Percentiles rank a stretch among this genome's conserved stretches.
phyloP scores from a whole-genome alignment of 2,329 filamentous ascomycete species.

The Ilyonectria robusta region DNA sequence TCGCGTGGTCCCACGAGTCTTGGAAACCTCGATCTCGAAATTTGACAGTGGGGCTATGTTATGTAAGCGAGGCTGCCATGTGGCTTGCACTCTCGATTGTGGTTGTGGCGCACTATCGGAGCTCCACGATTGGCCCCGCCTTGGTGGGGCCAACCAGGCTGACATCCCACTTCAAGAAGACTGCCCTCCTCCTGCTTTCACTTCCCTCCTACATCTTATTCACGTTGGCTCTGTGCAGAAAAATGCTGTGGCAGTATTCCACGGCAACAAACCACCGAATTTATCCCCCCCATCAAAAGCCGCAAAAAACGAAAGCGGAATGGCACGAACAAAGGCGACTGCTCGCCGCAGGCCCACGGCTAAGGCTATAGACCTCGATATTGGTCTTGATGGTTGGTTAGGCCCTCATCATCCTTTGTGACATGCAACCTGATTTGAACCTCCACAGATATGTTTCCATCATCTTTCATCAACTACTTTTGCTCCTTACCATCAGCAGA shows the following conservation, averaged over 20 bases:
- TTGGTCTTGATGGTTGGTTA: conserved; percentile 47
- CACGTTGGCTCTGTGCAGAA: conserved; percentile 12
- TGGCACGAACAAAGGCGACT: conserved; percentile 29
- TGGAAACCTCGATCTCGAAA: conserved; percentile 46
- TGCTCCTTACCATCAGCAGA: conserved; percentile 38
- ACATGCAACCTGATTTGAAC: conserved; percentile 9
- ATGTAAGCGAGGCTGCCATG: conserved; percentile 52
- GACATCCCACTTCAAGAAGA: conserved; percentile 34
- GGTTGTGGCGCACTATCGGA: conserved; percentile 33
- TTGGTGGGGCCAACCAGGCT: conserved; percentile 43
- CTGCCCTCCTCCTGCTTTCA: conserved; percentile 34
- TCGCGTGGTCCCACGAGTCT: conserved; percentile 34
- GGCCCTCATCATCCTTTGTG: not conserved
- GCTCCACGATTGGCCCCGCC: conserved; percentile 26
- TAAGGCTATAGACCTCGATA: conserved; percentile 17
- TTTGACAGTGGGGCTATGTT: conserved; percentile 46
- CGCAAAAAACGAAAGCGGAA: conserved; percentile 13
- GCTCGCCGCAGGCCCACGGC: not conserved
- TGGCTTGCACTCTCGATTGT: conserved; percentile 10
- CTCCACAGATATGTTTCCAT: conserved; percentile 45
- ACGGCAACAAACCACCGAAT: conserved; percentile 4
- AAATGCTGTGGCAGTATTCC: not conserved
- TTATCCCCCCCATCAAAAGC: not conserved
- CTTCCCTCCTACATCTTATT: conserved; percentile 36
- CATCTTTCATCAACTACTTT: conserved; percentile 41